Evolutionary conservation across 2,329 filamentous ascomycete species (phyloP), one percentile per base, ranked within the genome.

Genomic region (Ophiostoma piceae): DNA sequence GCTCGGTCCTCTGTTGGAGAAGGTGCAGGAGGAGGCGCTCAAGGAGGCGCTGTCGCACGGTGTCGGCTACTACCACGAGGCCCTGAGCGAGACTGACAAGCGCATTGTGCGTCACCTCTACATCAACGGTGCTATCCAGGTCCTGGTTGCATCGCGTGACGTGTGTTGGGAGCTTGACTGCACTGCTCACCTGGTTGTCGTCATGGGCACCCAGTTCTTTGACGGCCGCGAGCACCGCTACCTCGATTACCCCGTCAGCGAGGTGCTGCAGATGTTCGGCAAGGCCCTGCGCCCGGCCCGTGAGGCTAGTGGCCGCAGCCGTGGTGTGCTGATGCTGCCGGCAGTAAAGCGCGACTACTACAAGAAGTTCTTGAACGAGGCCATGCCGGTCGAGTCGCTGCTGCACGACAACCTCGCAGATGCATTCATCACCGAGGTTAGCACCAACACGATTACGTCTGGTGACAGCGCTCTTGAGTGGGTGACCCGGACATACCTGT

Each of bases 401-500:
- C 84, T 99, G 41, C 92, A 96, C 77, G 89, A 91, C 70, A 97
- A 93, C 79, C 84, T 99, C 43, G 92, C 96, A 75, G 96, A 99
- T 80, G 94, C 93, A 0, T 98, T 99, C 75, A 94, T 99, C 64
- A 94, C 94, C 0, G 95, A 99, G 79, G 93, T 98, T 76, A 97
- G 93, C 82, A 96, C 93, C 22, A 94, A 93, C 83, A 96, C 94
- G 78, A 95, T 99, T 72, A 88, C 92, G 75, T 97, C 94, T 14
- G 96, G 93, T 16, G 95, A 98, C 75, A 94, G 98, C 80, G 95
- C 94, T 12, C 94, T 99, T 74, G 96, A 97, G 80, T 99, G 95
- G 95, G 92, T 93, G 51, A 98, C 95, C 0, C 98, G 97, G 78
- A 97, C 94, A 12, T 99, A 97, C 82, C 97, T 98, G 81, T 99